Conservation (phyloP, 345 rosid species). For the Syzygium grande region DNA sequence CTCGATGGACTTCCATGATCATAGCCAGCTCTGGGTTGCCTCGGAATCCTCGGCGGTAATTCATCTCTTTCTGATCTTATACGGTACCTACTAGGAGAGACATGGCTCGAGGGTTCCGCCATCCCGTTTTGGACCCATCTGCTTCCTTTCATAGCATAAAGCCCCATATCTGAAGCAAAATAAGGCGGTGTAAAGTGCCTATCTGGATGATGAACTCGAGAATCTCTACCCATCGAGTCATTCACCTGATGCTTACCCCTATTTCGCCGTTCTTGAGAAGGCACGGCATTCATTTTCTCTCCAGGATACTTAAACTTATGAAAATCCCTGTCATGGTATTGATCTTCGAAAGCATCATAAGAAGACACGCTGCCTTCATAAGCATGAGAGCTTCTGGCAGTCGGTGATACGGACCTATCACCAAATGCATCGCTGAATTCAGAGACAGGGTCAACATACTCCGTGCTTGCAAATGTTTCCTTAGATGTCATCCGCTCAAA, state of each 20-base stretch:
- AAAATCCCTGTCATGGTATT: slow-evolving; percentile 16
- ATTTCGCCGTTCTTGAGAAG: slow-evolving; percentile 22
- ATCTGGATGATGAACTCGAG: slow-evolving; percentile 10
- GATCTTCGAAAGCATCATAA: slow-evolving; percentile 52
- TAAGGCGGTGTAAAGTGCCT: slow-evolving; percentile 21
- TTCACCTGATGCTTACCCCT: slow-evolving; percentile 21
- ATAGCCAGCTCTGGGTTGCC: slow-evolving; percentile 26
- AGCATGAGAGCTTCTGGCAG: slow-evolving; percentile 43
- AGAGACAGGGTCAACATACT: slow-evolving; percentile 29
- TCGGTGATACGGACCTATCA: slow-evolving; percentile 27
- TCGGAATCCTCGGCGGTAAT: slow-evolving; percentile 23
- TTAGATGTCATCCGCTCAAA: slow-evolving; percentile 5
- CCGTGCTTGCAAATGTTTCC: slow-evolving; percentile 24
- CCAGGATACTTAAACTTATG: slow-evolving; percentile 13
- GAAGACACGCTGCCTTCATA: slow-evolving; percentile 76
- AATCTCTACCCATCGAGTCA: slow-evolving; percentile 1
- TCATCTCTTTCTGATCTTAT: slow-evolving; percentile 31
- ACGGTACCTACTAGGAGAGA: slow-evolving; percentile 23
- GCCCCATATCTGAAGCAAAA: slow-evolving; percentile 11
- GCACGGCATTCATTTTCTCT: slow-evolving; percentile 12
- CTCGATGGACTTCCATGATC: slow-evolving; percentile 36
- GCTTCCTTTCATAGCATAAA: slow-evolving; percentile 11
- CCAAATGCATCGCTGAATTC: slow-evolving; percentile 26
- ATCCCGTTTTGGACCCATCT: slow-evolving; percentile 24
- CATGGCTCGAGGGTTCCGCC: slow-evolving; percentile 23